Evolutionary conservation across 257 asterid genomes (phyloP), one percentile per base, ranked within the genome.

Genomic region (Solanum neorickii): DNA sequence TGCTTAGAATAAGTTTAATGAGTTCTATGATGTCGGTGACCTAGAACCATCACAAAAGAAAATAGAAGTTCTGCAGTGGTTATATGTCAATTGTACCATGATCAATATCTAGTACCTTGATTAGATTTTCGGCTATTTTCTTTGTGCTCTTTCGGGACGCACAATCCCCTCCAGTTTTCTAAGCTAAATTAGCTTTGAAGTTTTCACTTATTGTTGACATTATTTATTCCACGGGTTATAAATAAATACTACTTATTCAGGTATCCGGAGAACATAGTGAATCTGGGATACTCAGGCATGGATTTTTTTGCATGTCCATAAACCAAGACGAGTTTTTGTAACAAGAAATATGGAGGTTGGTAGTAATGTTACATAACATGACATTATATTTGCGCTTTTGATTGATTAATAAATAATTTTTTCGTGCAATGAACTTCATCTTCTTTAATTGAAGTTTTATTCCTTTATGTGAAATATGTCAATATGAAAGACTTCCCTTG

Each of bases 211-310:
- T 11, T 39, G 82, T 42, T 23, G 23, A 76, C 35, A 76, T 76
- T 86, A 31, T 31, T 20, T 47, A 47, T 18, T 80, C 31, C 42
- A 20, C 12, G 46, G 37, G 46, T 69, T 86, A 13, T 70, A 87
- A 35, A 33, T 87, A 65, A 47, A 75, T 49, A 82, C 68, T 87
- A 42, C 35, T 35, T 87, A 13, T 88, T 89, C 90, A 95, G 98
- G 87, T 93, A 31, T 97, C 99, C 78, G 95, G 94, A 77, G 98
- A 97, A 87, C 95, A 94, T 89, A 94, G 94, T 89, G 93, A 90
- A 86, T 95, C 98, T 85, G 99, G 98, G 83, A 94, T 97, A 84
- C 92, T 95, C 11, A 92, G 89, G 91, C 93, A 87, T 49, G 98
- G 98, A 15, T 94, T 86, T 90, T 88, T 93, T 85, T 44, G 95